Base-by-base conservation (phyloP, 208 protist species). In the Wallacemonas sp. region DNA sequence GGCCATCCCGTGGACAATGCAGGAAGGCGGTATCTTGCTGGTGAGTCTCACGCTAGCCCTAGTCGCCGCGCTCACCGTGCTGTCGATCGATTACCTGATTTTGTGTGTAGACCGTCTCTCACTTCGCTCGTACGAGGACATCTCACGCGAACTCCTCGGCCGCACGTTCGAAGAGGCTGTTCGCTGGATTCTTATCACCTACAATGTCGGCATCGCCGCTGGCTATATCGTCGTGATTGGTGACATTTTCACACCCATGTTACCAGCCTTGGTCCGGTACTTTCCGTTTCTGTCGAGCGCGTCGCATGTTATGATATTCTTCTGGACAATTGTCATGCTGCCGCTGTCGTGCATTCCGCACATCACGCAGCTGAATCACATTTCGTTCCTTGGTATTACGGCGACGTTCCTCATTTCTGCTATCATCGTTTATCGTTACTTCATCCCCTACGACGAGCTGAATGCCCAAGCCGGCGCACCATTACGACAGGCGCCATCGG, bases 211-310 rank as follows among this genome's bases (percentile, higher is more conserved):
- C 32, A 85, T 85, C n/a, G 76, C 82, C 1, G 73, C 78, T 4
- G 82, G 85, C 30, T 92, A 92, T 68, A 84, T 92, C 54, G 82
- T 92, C n/a, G 82, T 89, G 21, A 71, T 89, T 58, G 72, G 82
- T 13, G 82, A 87, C 26, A 87, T 92, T 41, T 80, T 92, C 58
- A 75, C 68, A 4, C 79, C 82, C 22, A 73, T 92, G 65, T 38
- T 85, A 36, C 77, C 80, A 1, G 53, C 81, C 10, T 63, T 87
- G 8, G 52, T 73, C 46, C 71, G 53, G 30, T 71, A 80, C 59
- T 21, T 90, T 29, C 79, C 80, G 19, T 82, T 84, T 48, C 61
- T 86, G 22, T 53, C 57, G n/a, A 73, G 50, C 41, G 46, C 76
- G 27, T 74, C 54, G 29, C 73, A 72, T 38, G 62, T 86, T 46